Base-by-base conservation (phyloP, 768 basidiomycete genomes). In the Tulasnella sp. region DNA sequence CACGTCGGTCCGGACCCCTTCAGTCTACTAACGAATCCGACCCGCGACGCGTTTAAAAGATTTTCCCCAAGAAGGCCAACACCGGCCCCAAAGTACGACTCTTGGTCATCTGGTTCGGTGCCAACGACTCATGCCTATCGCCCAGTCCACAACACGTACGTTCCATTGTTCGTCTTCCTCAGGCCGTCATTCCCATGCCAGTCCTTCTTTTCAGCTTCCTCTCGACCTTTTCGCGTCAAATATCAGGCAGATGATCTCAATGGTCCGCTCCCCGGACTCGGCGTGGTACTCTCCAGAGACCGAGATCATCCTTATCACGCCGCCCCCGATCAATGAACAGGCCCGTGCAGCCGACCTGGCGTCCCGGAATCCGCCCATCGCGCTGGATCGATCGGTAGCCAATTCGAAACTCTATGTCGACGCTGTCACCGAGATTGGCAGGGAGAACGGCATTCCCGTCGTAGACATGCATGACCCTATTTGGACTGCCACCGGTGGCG, bases 71-170 rank as follows among this genome's bases (percentile, higher is more conserved):
- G 59, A 73, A 69, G 61, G 63, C 72, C 17, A 29, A 27, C 2
- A 2, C 75, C 50, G 71, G 73, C 35, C 82, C 84, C 6, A 78
- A 74, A 42, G 74, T 91, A 34, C 79, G 78, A 39, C 68, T 93
- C n/a, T 72, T 93, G 59, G 79, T 79, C 5, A 80, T 94, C 65
- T 96, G 89, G 89, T 86, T 87, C 59, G 91, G 91, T 46, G 68
- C 72, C 14, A 97, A 97, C 69, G 92, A 97, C 67, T 79, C 92
- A 5, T 79, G 77, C 62, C 72, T 86, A 49, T 67, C 70, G 27
- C 77, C 77, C 0, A 80, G 76, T 17, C 69, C 73, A 14, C 92
- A 94, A 65, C 84, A 90, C 65, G 84, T 93, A 7, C 36, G 64
- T 59, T 19, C 32, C 21, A 15, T 48, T 7, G 21, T n/a, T 50